Percentiles rank a stretch among this genome's conserved stretches.
Conservation (phyloP, 225 moss, liverwort and hornwort species). For the Polytrichum commune region DNA sequence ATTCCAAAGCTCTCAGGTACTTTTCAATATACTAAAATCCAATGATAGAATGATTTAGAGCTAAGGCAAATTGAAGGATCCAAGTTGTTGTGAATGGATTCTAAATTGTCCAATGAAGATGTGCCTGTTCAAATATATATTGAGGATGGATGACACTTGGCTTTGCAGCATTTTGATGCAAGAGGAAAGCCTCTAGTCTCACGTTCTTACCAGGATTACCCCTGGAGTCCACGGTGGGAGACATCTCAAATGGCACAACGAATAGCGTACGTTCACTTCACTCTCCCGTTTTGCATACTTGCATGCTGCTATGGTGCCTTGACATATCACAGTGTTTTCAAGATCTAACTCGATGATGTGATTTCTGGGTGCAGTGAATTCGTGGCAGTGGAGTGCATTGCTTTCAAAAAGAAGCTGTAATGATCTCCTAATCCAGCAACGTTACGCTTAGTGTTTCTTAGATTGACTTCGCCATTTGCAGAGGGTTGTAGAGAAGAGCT, state of each 20-base stretch:
- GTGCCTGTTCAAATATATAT: not conserved
- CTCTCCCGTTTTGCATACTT: slow-evolving; percentile 1
- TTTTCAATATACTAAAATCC: slow-evolving; percentile 2
- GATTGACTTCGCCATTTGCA: not conserved
- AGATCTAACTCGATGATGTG: not conserved
- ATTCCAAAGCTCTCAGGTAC: slow-evolving; percentile 95
- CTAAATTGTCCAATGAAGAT: not conserved
- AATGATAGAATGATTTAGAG: not conserved
- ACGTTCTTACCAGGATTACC: slow-evolving; percentile 79
- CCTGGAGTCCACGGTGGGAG: slow-evolving; percentile 99
- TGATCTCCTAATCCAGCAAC: slow-evolving; percentile 60
- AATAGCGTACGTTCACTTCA: slow-evolving; percentile 48
- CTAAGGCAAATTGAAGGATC: not conserved
- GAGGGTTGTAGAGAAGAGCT: not conserved
- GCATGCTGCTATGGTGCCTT: not conserved
- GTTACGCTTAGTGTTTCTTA: not conserved
- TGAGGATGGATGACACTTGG: not conserved
- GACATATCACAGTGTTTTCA: not conserved
- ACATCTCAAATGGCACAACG: slow-evolving; percentile 87
- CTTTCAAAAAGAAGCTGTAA: slow-evolving; percentile 76
- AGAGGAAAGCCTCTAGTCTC: slow-evolving; percentile 79
- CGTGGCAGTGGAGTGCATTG: slow-evolving; percentile 76
- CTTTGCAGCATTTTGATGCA: slow-evolving; percentile 87
- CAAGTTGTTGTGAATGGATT: slow-evolving; percentile 1
- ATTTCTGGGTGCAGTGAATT: slow-evolving; percentile 66